Conservation (phyloP, 306 rosid species). For the Castanea crenata region DNA sequence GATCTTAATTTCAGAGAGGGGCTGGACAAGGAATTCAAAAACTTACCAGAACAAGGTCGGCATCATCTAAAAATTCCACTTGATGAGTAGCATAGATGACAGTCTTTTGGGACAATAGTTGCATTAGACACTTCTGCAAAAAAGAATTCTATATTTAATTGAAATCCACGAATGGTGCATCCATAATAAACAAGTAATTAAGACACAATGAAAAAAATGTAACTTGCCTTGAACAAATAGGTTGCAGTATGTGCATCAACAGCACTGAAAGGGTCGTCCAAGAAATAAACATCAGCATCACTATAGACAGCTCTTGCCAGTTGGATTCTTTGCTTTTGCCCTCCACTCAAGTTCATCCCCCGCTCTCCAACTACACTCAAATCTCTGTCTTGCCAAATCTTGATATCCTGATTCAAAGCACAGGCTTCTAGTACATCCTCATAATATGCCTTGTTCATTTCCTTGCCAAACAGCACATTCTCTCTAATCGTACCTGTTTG, state of each 20-base stretch:
- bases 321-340: constrained; percentile 90
- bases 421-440: constrained; percentile 71
- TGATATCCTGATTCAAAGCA: constrained; percentile 76
- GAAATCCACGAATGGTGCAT: constrained; percentile 4
- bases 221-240: constrained; percentile 71
- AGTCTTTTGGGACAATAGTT: constrained; percentile 70
- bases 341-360: constrained; percentile 93
- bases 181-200: constrained; percentile 4
- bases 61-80: constrained; percentile 80
- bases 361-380: constrained; percentile 76
- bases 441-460: constrained; percentile 50
- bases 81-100: constrained; percentile 92
- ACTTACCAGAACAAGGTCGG: constrained; percentile 75
- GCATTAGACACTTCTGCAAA: constrained; percentile 80
- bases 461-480: constrained; percentile 75
- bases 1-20: not conserved
- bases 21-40: constrained; percentile 4
- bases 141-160: constrained; percentile 7
- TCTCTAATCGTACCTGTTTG: constrained; percentile 87
- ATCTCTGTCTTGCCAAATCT: constrained; percentile 70
- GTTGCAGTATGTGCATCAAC: constrained; percentile 90
- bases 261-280: constrained; percentile 96
- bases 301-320: constrained; percentile 85
- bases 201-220: not conserved
- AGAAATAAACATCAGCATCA: constrained; percentile 80